A percentile compares a stretch with the other conserved stretches of the same genome.
Conservation (phyloP, 768 basidiomycete genomes). For the Mycena kentingensis region DNA sequence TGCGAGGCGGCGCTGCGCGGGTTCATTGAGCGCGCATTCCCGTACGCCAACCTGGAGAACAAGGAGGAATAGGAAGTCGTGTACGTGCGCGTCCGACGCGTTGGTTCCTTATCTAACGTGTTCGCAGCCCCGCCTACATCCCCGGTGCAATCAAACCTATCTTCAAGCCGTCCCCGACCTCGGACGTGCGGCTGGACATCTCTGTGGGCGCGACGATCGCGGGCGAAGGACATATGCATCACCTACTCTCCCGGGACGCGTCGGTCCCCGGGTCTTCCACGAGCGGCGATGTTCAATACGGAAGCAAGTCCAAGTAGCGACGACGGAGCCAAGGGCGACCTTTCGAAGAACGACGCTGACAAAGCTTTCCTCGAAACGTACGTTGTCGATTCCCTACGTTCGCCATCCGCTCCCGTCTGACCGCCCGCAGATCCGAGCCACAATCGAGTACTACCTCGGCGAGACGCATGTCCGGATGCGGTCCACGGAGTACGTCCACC, state of each 20-base stretch:
- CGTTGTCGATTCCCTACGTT: conserved; percentile 33
- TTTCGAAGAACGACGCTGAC: conserved; percentile 69
- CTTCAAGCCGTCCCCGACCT: conserved; percentile 81
- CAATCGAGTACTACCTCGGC: conserved; percentile 90
- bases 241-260: conserved; percentile 47
- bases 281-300: conserved; percentile 64
- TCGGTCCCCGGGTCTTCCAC: conserved; percentile 48
- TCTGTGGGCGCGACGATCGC: conserved; percentile 84
- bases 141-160: conserved; percentile 98
- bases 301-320: too few relatives aligned
- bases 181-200: conserved; percentile 95
- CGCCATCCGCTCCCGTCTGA: not conserved
- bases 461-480: conserved; percentile 85
- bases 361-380: conserved; percentile 91
- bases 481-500: conserved; percentile 84
- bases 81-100: conserved; percentile 47
- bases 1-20: conserved; percentile 83
- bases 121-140: conserved; percentile 80
- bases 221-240: conserved; percentile 76
- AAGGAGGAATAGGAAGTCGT: conserved; percentile 88
- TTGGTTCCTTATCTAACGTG: conserved; percentile 6
- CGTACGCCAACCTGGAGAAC: conserved; percentile 89
- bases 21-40: conserved; percentile 90
- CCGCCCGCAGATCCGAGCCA: conserved; percentile 67
- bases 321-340: conserved; percentile 61